Conservation (phyloP, 2,329 filamentous ascomycete genomes). For the Fusarium subglutinans region DNA sequence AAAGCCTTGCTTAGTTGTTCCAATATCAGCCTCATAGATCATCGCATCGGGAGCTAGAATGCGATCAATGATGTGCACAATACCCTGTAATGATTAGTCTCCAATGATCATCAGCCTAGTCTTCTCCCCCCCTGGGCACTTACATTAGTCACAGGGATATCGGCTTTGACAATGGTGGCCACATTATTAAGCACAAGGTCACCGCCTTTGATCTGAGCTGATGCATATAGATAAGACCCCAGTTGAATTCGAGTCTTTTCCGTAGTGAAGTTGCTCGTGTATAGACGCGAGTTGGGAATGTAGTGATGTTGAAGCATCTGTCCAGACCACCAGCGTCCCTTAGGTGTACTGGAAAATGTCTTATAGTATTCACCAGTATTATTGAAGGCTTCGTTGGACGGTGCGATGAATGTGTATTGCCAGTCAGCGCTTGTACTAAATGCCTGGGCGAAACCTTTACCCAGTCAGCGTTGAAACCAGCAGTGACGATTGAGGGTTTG, state of each 20-base stretch:
- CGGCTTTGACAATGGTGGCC: not conserved
- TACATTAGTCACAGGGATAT: not conserved
- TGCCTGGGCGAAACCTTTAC: not conserved
- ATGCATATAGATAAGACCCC: not conserved
- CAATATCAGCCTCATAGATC: not conserved
- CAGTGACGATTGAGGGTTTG: not conserved
- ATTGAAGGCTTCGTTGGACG: not conserved
- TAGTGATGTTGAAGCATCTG: not conserved
- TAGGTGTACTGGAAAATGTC: not conserved
- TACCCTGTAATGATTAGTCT: not conserved
- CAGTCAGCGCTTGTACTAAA: not conserved
- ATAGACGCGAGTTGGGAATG: not conserved
- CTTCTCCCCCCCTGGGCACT: rapidly evolving
- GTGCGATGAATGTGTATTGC: not conserved
- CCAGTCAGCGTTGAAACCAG: not conserved
- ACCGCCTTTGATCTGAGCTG: not conserved
- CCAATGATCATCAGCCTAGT: rapidly evolving
- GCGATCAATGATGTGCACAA: not conserved
- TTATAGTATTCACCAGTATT: not conserved
- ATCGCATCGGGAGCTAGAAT: not conserved
- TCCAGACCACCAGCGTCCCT: not conserved
- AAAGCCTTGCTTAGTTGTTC: not conserved
- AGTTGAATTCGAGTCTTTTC: not conserved
- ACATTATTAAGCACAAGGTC: not conserved
- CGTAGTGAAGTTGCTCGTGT: not conserved